These are phyloP conservation scores for Aspergillus sp. DNA, from an alignment of 2,329 filamentous ascomycete species.

Conservation along the genomic window DNA sequence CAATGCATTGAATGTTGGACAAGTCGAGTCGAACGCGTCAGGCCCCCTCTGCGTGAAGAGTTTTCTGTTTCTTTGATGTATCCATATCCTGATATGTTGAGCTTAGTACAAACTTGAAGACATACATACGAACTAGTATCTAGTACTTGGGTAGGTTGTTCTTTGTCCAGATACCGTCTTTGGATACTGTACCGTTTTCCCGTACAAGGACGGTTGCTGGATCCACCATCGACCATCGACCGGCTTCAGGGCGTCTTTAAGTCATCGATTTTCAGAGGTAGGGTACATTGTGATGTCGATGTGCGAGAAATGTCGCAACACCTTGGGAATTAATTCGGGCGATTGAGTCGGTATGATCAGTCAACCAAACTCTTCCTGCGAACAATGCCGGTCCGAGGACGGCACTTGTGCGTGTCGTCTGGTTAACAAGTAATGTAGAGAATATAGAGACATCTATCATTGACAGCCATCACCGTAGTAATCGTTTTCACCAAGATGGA, in stretches of 20 bases:
- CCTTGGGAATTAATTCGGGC: neutral
- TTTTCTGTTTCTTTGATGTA: slow-evolving; percentile 5
- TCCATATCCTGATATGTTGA: neutral
- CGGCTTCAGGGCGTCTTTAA: slow-evolving; percentile 1
- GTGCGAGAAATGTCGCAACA: neutral
- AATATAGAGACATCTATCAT: too few species aligned
- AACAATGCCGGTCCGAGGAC: too few species aligned
- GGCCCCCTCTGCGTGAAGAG: neutral
- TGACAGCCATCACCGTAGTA: too few species aligned
- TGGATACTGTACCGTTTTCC: neutral
- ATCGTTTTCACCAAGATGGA: neutral
- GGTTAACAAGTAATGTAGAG: too few species aligned
- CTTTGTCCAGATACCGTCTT: neutral
- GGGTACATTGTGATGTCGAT: neutral
- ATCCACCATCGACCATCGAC: neutral
- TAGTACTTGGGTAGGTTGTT: neutral
- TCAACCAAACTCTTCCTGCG: neutral
- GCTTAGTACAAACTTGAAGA: neutral
- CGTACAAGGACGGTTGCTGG: neutral
- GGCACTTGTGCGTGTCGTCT: too few species aligned
- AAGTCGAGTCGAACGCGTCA: neutral
- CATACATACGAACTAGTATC: neutral
- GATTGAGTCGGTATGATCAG: neutral
- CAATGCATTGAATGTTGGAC: neutral
- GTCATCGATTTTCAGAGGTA: neutral